phyloP scores from a whole-genome alignment of 768 basidiomycete genomes.

The Suillus weaverae region DNA sequence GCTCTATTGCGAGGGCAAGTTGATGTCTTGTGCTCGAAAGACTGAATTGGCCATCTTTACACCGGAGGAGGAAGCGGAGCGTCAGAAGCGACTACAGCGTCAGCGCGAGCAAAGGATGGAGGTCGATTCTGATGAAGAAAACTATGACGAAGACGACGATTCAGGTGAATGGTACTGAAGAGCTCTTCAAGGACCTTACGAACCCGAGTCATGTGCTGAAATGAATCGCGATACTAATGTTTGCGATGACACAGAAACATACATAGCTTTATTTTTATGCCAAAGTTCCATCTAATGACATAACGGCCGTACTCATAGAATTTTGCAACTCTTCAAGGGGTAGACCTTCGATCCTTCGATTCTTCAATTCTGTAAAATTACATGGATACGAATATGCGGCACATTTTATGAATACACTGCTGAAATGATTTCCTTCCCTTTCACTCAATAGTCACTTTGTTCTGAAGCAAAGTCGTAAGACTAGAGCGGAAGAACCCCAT shows the following conservation, averaged over 20 bases:
- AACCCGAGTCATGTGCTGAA: background rate
- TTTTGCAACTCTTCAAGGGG: background rate
- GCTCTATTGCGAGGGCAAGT: conserved; percentile 24
- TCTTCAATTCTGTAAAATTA: background rate
- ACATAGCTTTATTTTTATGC: background rate
- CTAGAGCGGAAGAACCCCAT: background rate
- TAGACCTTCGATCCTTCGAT: background rate
- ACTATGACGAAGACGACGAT: conserved; percentile 10
- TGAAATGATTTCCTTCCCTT: background rate
- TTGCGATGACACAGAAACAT: background rate
- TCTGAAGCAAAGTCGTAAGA: background rate
- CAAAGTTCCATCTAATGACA: background rate
- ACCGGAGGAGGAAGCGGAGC: conserved; percentile 17
- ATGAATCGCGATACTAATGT: background rate
- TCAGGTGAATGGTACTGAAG: background rate
- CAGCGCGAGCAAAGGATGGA: conserved; percentile 11
- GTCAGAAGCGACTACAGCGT: conserved; percentile 5
- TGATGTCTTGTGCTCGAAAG: conserved; percentile 22
- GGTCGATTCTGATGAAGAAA: conserved; percentile 14
- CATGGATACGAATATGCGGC: background rate
- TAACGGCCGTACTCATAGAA: background rate
- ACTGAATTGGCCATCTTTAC: conserved; percentile 24
- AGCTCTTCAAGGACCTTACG: background rate
- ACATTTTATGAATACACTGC: background rate
- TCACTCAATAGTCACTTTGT: background rate